Conservation (phyloP, 371 early-diverging fungal genomes). For the Actinomucor elegans region DNA sequence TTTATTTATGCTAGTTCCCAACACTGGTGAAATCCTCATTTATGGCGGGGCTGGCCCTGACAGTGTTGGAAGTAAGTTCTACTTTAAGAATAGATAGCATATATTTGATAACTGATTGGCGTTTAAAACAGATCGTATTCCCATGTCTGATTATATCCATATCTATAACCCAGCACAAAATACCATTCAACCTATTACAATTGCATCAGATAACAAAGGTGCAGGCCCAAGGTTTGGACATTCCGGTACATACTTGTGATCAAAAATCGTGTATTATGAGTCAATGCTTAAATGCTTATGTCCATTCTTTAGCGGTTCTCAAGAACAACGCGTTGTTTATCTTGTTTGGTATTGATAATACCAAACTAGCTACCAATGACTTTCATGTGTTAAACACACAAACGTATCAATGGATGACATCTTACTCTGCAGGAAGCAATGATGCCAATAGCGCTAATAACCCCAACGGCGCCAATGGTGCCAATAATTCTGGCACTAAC, state of each 20-base stretch:
- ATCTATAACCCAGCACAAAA: neutral
- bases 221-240: constrained; percentile 15
- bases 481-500: neutral
- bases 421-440: neutral
- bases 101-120: too few species aligned
- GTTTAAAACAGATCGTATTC: constrained; percentile 3
- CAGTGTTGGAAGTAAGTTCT: constrained; percentile 1
- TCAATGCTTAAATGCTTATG: too few species aligned
- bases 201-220: neutral
- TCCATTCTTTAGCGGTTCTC: constrained; percentile 3
- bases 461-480: neutral
- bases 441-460: neutral
- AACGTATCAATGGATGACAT: neutral
- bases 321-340: constrained; percentile 1
- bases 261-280: too few species aligned
- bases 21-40: neutral
- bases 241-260: neutral
- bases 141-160: constrained; percentile 7
- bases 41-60: constrained; percentile 11
- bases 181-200: constrained; percentile 1
- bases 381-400: constrained; percentile 2
- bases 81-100: too few species aligned
- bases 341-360: constrained; percentile 11
- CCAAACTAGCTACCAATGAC: neutral
- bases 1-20: constrained; percentile 1